Conservation (phyloP, 2,329 filamentous ascomycete genomes). For the Fusarium ambrosium region DNA sequence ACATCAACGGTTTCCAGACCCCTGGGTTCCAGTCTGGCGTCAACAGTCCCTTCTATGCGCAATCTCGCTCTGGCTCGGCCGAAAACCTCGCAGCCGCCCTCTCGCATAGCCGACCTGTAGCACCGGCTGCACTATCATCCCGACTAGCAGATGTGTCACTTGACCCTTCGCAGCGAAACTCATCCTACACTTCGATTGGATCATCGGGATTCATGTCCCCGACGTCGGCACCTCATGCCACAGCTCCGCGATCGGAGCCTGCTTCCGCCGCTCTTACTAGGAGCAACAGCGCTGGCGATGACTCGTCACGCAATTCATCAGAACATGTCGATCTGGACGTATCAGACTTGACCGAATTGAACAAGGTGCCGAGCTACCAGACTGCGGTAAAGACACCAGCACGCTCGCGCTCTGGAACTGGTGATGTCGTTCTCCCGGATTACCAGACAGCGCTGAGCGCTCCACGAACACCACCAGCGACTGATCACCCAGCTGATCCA, state of each 20-base stretch:
- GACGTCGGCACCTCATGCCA: conserved; percentile 54
- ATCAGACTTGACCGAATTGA: conserved; percentile 73
- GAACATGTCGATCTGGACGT: conserved; percentile 71
- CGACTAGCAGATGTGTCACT: conserved; percentile 78
- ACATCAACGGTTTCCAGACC: conserved; percentile 84
- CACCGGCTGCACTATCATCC: conserved; percentile 70
- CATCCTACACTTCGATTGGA: conserved; percentile 60
- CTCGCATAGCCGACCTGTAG: conserved; percentile 48
- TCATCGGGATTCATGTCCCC: conserved; percentile 62
- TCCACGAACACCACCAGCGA: conserved; percentile 62
- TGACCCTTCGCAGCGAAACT: conserved; percentile 61
- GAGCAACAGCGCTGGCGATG: conserved; percentile 65
- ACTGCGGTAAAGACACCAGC: conserved; percentile 78
- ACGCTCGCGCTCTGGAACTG: conserved; percentile 63
- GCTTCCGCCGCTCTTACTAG: conserved; percentile 65
- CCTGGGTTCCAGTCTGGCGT: conserved; percentile 79
- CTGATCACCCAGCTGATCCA: conserved; percentile 47
- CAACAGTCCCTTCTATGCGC: conserved; percentile 82
- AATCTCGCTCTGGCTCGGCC: conserved; percentile 80
- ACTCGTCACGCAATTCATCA: conserved; percentile 67
- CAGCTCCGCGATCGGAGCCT: conserved; percentile 56
- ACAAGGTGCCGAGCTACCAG: conserved; percentile 81
- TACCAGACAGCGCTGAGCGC: conserved; percentile 73
- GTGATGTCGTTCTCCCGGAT: conserved; percentile 70
- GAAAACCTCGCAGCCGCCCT: conserved; percentile 79